Evolutionary conservation across 345 rosid species (phyloP).

Genomic region (Arabidopsis suecica): DNA sequence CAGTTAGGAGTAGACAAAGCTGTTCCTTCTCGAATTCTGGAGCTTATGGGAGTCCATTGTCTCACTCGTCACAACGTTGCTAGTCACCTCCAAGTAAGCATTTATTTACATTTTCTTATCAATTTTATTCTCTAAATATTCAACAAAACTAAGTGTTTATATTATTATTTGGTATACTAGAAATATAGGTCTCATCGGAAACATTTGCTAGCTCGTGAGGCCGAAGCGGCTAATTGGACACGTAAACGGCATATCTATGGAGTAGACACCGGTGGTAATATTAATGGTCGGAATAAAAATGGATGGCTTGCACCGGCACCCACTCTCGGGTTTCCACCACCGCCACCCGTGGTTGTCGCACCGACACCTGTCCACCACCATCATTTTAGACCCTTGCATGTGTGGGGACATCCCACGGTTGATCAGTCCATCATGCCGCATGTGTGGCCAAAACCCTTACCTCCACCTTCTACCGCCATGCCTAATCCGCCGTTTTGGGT

Average conservation of each 20-base stretch:
- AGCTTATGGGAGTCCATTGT: constrained; percentile 86
- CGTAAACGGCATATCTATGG: constrained; percentile 74
- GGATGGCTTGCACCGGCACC: constrained; percentile 62
- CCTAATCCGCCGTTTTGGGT: constrained; percentile 39
- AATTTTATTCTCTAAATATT: too few relatives aligned
- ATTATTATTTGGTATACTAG: constrained; percentile 42
- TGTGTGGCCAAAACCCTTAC: constrained; percentile 69
- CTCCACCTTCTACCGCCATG: constrained; percentile 50
- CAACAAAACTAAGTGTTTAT: too few relatives aligned
- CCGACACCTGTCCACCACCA: constrained; percentile 59
- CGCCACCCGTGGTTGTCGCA: constrained; percentile 1
- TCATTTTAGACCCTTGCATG: constrained; percentile 77
- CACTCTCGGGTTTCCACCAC: constrained; percentile 62
- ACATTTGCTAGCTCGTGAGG: constrained; percentile 84
- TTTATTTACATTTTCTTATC: too few relatives aligned
- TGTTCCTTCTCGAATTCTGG: constrained; percentile 91
- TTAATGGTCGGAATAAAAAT: constrained; percentile 47
- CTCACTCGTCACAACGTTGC: constrained; percentile 98
- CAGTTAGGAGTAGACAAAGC: constrained; percentile 97
- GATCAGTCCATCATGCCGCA: constrained; percentile 39
- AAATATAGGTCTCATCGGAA: constrained; percentile 89
- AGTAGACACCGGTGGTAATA: constrained; percentile 36
- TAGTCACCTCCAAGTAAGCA: constrained; percentile 90
- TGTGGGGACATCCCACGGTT: constrained; percentile 91
- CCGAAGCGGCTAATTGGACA: constrained; percentile 82